Evolutionary conservation across 306 rosid species (phyloP), one percentile per base, ranked within the genome.

Genomic region (Vachellia collinsii): DNA sequence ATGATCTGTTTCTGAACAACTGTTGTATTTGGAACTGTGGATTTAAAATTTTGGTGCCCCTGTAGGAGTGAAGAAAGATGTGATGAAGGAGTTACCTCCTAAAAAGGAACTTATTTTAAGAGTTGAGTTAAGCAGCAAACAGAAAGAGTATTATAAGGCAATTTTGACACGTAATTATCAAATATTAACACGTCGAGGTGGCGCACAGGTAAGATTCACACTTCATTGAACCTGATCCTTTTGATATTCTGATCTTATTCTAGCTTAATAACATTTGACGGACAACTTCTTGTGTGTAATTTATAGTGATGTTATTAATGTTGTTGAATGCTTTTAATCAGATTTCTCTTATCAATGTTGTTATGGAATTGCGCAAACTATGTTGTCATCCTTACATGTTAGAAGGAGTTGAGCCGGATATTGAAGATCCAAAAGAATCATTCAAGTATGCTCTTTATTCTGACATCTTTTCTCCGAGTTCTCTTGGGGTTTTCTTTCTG

Each of bases 11-110:
- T 65, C 13, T 78, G 51, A 23, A 68, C 17, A 77, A 47, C 6
- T 36, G 50, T 13, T 64, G 59, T 64, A 37, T 77, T 78, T 56
- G 69, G 41, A 75, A 72, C 38, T 73, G 75, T 70, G 65, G 53
- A 41, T 79, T 72, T 43, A 74, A 70, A 37, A 72, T 43, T 77
- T 79, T 76, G 34, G 20, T 88, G 81, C 77, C 78, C 74, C 70
- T 87, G 75, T 92, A 95, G 99, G 99, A 87, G 97, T 96, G 85
- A 96, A 96, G 86, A 96, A 93, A 85, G 99, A 96, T 84, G 99
- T 96, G 81, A 92, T 96, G 99, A 96, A 96, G 90, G 99, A 96
- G 43, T 80, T 96, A 53, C 99, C 99, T 82, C 99, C 99, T 48
- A 96, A 96, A 82, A 96, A 91, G 88, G 99, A 96, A 78, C 99